Evolutionary conservation across 2,329 filamentous ascomycete genomes (phyloP), one percentile per base, ranked within the genome.

Genomic region (Penicillium sp.): DNA sequence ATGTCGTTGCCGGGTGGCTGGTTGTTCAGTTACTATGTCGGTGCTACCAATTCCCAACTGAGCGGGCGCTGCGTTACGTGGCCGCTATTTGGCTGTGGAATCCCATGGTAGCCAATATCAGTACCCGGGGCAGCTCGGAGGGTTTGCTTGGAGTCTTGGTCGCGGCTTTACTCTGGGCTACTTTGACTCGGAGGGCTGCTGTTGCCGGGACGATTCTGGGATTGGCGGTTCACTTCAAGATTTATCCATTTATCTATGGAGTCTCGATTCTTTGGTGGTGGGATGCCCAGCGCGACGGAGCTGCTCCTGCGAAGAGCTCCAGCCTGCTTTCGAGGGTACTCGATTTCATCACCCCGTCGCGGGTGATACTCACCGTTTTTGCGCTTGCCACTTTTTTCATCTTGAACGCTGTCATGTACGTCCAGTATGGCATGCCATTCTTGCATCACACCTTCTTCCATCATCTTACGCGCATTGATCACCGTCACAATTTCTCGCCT

Each of bases 31-130:
- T 89, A 11, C 74, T 90, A 48, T 74, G 76, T 16, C 74, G 68
- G 8, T 74, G 77, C 38, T 76, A 78, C 67, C 76, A 79, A 40
- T 84, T 89, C 80, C 68, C 77, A 2, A 71, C 75, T 7, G 78
- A 80, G 22, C 76, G 81, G 1, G 92, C 92, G 1, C 81, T 93
- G 63, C 87, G 85, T 62, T 97, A 91, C 53, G 67, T 69, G 70
- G 90, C 93, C 0, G 87, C 89, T 66, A 89, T 97, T 42, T 99
- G 95, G 95, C 80, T 98, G 62, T 84, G 97, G 73, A 99, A 99
- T 71, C 95, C 95, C 0, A 98, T 99, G 93, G 95, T 98, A 10
- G 95, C 95, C 0, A 92, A 93, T 40, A 99, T 99, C 71, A 97
- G 92, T 77, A 98, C 95, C 13, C 83, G 95, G 52, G 95, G 95